A percentile compares a stretch with the other conserved stretches of the same genome.
phyloP scores from a whole-genome alignment of 2,329 filamentous ascomycete genomes.

The Sclerotinia nivalis region DNA sequence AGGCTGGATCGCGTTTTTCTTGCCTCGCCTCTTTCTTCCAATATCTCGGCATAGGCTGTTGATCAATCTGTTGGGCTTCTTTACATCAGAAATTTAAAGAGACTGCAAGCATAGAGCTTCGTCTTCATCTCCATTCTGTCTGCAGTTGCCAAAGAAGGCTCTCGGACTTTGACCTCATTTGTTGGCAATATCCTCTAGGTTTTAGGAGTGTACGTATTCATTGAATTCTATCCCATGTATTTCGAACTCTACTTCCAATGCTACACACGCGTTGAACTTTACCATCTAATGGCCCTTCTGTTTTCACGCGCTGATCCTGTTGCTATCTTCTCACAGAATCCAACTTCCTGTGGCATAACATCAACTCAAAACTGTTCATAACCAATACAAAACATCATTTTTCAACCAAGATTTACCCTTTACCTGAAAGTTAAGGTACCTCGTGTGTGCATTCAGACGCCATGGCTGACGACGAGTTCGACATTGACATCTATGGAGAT shows the following conservation, averaged over 20 bases:
- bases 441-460: conserved; percentile 23
- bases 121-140: conserved; percentile 51
- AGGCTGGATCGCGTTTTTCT: conserved; percentile 21
- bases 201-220: conserved; percentile 43
- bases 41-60: conserved; percentile 21
- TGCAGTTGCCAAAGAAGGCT: conserved; percentile 41
- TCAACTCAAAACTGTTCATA: conserved; percentile 31
- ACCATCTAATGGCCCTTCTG: conserved; percentile 24
- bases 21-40: conserved; percentile 17
- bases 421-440: conserved; percentile 16
- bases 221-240: conserved; percentile 43
- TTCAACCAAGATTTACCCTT: conserved; percentile 14
- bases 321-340: conserved; percentile 38
- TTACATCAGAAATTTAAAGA: conserved; percentile 34
- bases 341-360: conserved; percentile 34
- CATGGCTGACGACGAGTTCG: conserved; percentile 72
- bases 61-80: conserved; percentile 24
- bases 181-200: conserved; percentile 35
- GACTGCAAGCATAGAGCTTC: conserved; percentile 66
- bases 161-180: conserved; percentile 40
- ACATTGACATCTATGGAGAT: conserved; percentile 72
- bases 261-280: conserved; percentile 26
- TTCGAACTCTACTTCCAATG: conserved; percentile 31
- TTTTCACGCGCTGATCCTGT: conserved; percentile 41
- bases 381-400: conserved; percentile 36